Evolutionary conservation across 306 rosid species (phyloP).

Genomic region (Cicer pinnatifidum): DNA sequence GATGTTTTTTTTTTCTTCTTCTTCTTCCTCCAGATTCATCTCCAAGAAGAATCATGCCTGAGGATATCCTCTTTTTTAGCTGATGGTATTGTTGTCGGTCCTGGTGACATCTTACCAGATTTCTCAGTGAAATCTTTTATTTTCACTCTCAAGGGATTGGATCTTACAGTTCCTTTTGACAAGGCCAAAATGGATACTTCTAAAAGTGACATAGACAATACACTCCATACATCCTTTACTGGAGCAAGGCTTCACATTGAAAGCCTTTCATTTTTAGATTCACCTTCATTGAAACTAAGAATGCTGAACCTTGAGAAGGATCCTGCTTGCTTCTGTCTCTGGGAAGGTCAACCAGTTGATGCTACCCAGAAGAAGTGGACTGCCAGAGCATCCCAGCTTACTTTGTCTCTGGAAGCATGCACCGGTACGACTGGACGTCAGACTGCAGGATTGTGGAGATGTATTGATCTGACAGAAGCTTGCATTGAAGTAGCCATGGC

Average conservation of each 20-base stretch:
- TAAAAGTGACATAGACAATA: constrained; percentile 50
- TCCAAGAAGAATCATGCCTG: constrained; percentile 90
- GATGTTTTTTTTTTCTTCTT: constrained; percentile 27
- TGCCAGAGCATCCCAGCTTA: constrained; percentile 66
- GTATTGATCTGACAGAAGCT: constrained; percentile 83
- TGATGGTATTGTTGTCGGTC: constrained; percentile 82
- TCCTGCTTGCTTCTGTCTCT: constrained; percentile 94
- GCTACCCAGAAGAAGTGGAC: constrained; percentile 93
- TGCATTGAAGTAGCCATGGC: constrained; percentile 89
- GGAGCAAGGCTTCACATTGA: constrained; percentile 90
- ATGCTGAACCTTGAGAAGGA: constrained; percentile 83
- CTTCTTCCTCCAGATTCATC: constrained; percentile 68
- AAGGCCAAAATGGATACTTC: constrained; percentile 50
- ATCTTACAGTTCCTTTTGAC: constrained; percentile 77
- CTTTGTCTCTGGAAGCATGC: constrained; percentile 76
- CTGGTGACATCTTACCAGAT: constrained; percentile 84
- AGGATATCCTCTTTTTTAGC: constrained; percentile 91
- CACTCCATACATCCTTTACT: constrained; percentile 60
- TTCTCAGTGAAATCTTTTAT: constrained; percentile 75
- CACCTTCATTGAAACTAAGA: constrained; percentile 67
- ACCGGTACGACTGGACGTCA: constrained; percentile 49
- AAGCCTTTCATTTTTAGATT: constrained; percentile 65
- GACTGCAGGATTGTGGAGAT: constrained; percentile 75
- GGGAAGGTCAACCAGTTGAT: constrained; percentile 90
- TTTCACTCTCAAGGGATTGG: constrained; percentile 73